Conservation (phyloP, 176 grass and related monocot species). For the Ampelocalamus luodianensis region DNA sequence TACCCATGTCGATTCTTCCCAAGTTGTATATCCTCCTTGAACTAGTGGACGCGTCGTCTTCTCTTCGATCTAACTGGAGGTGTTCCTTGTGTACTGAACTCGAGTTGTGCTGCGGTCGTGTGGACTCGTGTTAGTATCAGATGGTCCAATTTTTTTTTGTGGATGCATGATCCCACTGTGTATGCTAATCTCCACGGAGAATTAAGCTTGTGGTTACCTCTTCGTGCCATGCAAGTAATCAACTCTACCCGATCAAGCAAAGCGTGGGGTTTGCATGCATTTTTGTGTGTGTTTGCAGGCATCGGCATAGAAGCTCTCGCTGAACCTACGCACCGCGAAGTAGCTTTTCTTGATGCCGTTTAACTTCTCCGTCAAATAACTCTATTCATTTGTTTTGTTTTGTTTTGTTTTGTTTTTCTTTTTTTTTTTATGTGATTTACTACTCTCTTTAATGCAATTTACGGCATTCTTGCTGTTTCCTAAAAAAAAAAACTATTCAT, state of each 20-base stretch:
- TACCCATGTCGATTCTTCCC: not conserved
- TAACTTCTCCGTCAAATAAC: not conserved
- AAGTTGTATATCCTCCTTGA: conserved; percentile 29
- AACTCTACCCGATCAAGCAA: not conserved
- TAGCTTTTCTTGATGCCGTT: not conserved
- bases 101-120: not conserved
- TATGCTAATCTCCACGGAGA: not conserved
- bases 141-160: not conserved
- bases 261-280: not conserved
- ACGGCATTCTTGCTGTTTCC: too few species aligned
- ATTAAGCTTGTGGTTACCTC: not conserved
- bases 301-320: not conserved
- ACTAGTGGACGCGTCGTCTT: not conserved
- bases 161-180: not conserved
- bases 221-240: not conserved
- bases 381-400: too few species aligned
- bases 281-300: not conserved
- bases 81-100: not conserved
- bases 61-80: not conserved
- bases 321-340: not conserved
- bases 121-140: not conserved
- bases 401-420: too few species aligned
- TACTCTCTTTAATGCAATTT: too few species aligned
- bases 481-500: too few species aligned
- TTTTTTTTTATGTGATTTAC: too few species aligned